Percentiles rank a stretch among this genome's conserved stretches.
These are phyloP conservation scores for Hawksworthiomyces lignivorus DNA, from an alignment of 2,329 filamentous ascomycete genomes.

Conservation along the genomic window DNA sequence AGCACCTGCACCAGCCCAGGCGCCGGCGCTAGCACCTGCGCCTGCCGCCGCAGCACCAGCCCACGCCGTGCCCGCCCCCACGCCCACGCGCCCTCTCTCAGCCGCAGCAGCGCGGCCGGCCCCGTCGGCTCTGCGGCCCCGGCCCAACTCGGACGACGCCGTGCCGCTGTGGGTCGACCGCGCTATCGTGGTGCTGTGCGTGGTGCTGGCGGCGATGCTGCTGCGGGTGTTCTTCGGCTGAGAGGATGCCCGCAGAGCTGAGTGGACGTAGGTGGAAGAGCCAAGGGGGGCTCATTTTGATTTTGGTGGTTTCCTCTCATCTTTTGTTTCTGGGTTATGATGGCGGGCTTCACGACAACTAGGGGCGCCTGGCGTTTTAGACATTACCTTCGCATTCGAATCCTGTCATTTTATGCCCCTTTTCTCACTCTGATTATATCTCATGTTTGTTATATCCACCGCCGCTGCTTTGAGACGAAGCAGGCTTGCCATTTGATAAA, in stretches of 20 bases:
- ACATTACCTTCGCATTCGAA: no score
- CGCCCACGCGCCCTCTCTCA: slow-evolving; percentile 1
- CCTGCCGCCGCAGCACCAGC: slow-evolving; percentile 12
- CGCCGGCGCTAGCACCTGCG: slow-evolving; percentile 10
- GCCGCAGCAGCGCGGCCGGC: background rate
- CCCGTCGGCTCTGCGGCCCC: slow-evolving; percentile 4
- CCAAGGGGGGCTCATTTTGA: no score
- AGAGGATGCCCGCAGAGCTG: background rate
- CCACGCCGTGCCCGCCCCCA: slow-evolving; percentile 2
- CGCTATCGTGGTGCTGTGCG: slow-evolving; percentile 64
- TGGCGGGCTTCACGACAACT: no score
- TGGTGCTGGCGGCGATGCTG: slow-evolving; percentile 64
- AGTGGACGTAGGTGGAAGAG: no score
- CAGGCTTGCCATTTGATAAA: no score
- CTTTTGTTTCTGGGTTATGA: no score
- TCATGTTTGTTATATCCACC: no score
- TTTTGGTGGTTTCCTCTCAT: no score
- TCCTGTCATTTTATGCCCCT: no score
- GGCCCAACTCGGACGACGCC: slow-evolving; percentile 31
- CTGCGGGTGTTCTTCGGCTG: slow-evolving; percentile 29
- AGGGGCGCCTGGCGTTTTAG: no score
- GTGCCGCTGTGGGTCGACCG: slow-evolving; percentile 73
- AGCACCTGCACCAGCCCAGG: background rate
- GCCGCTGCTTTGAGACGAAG: no score
- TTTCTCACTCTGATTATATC: no score